Evolutionary conservation across 345 rosid genomes (phyloP).

Genomic region (Euphorbia tirucalli): DNA sequence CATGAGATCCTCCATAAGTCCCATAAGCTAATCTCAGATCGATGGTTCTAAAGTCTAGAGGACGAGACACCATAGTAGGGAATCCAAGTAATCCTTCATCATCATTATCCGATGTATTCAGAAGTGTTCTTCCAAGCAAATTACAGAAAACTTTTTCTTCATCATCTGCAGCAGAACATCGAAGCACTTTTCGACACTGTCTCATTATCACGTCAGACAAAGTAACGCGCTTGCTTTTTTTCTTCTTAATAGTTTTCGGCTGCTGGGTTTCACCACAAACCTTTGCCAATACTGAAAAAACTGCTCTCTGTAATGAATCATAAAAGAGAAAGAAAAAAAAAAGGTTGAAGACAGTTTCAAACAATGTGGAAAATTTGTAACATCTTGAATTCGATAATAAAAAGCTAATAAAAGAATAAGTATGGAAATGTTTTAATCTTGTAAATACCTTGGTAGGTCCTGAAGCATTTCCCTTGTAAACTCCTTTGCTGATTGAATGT

Average conservation of each 20-base stretch:
- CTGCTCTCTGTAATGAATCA: conserved; percentile 35
- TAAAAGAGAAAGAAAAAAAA: not conserved
- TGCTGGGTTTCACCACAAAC: conserved; percentile 26
- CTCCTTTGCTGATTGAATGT: conserved; percentile 37
- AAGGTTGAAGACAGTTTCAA: not conserved
- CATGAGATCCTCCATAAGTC: conserved; percentile 38
- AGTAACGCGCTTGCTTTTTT: conserved; percentile 18
- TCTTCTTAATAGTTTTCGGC: conserved; percentile 31
- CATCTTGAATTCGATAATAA: not conserved
- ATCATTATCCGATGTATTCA: conserved; percentile 34
- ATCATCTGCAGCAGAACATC: conserved; percentile 29
- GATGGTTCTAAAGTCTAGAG: conserved; percentile 39
- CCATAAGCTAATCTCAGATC: conserved; percentile 37
- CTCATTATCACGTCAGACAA: conserved; percentile 36
- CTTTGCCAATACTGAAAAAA: conserved; percentile 29
- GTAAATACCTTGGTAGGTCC: conserved; percentile 42
- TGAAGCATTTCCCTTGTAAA: conserved; percentile 47
- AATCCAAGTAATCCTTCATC: conserved; percentile 34
- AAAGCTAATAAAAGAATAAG: not conserved
- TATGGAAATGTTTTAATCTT: not conserved
- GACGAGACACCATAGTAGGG: conserved; percentile 37
- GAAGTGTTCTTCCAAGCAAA: conserved; percentile 38
- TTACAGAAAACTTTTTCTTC: conserved; percentile 38
- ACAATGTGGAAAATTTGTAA: not conserved
- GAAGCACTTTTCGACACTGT: conserved; percentile 37